Evolutionary conservation across 768 basidiomycete species (phyloP).

Genomic region (Amanita subjunquillea): DNA sequence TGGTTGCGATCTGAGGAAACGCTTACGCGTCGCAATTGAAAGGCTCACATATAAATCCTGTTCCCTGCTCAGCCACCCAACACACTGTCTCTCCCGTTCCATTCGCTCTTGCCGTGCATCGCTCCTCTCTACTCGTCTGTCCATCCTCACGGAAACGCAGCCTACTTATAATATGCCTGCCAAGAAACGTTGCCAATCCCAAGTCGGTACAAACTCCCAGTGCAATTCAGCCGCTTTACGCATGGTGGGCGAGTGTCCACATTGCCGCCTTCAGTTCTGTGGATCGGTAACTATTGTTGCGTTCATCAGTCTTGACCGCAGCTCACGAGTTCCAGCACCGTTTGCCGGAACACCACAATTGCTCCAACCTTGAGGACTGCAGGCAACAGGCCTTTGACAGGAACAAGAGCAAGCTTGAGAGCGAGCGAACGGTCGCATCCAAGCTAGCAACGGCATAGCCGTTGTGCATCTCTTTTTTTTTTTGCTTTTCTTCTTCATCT

Average conservation of each 20-base stretch:
- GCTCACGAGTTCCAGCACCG: constrained; percentile 48
- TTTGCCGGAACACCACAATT: constrained; percentile 81
- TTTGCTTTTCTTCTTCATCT: background rate
- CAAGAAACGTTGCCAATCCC: constrained; percentile 84
- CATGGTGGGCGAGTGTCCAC: constrained; percentile 78
- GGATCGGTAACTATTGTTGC: constrained; percentile 42
- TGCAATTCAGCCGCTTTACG: constrained; percentile 77
- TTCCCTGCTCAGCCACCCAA: background rate
- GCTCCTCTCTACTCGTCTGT: constrained; percentile 6
- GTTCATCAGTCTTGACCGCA: constrained; percentile 9
- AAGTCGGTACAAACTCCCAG: constrained; percentile 33
- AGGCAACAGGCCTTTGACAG: constrained; percentile 79
- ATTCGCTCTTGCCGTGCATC: constrained; percentile 5
- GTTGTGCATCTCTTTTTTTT: constrained; percentile 2
- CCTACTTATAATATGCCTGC: constrained; percentile 43
- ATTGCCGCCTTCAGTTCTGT: constrained; percentile 73
- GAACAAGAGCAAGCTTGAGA: constrained; percentile 83
- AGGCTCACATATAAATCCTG: constrained; percentile 1
- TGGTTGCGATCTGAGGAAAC: constrained; percentile 4
- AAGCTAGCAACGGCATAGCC: constrained; percentile 75
- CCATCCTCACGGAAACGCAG: constrained; percentile 2
- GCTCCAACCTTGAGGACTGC: constrained; percentile 76
- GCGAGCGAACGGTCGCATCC: constrained; percentile 76
- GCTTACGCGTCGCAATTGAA: constrained; percentile 9
- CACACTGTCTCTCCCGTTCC: background rate